Evolutionary conservation across 1,284 basidiomycete species (phyloP).

Genomic region (Prillingera fragicola): DNA sequence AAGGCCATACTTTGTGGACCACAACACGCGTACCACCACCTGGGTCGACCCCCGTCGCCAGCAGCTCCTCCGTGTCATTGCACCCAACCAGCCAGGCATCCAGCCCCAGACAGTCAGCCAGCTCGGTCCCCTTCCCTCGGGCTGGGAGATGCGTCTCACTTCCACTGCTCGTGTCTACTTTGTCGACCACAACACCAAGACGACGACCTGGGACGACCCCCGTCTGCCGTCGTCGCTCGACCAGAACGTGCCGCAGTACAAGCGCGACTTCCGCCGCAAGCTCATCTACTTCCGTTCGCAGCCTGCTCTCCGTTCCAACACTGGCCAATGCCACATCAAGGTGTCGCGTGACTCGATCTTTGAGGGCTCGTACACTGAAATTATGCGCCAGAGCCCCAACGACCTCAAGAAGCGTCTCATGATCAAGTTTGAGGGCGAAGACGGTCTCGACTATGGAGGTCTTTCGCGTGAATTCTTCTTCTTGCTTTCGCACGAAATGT

Average conservation of each 20-base stretch:
- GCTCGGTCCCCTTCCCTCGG: constrained; percentile 89
- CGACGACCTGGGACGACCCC: constrained; percentile 94
- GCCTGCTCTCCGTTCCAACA: constrained; percentile 80
- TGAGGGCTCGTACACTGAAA: constrained; percentile 92
- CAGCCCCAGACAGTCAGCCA: constrained; percentile 78
- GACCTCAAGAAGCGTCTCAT: constrained; percentile 95
- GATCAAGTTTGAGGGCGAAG: constrained; percentile 98
- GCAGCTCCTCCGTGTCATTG: constrained; percentile 78
- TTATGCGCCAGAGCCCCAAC: constrained; percentile 85
- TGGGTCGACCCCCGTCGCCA: constrained; percentile 96
- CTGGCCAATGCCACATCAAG: constrained; percentile 95
- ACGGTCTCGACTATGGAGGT: constrained; percentile 97
- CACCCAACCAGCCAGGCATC: constrained; percentile 71
- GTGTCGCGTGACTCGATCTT: constrained; percentile 87
- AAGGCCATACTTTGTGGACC: constrained; percentile 94
- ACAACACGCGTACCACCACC: constrained; percentile 92
- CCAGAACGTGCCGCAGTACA: constrained; percentile 97
- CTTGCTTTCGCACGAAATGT: constrained; percentile 96
- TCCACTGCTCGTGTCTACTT: constrained; percentile 91
- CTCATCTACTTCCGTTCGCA: constrained; percentile 99
- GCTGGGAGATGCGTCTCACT: constrained; percentile 96
- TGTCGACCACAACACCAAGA: constrained; percentile 88
- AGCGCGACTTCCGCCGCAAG: constrained; percentile 97
- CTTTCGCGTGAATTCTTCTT: constrained; percentile 99
- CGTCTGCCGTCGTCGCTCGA: constrained; percentile 64